These are phyloP conservation scores for Kwoniella botswanensis DNA, from an alignment of 768 basidiomycete species.

Conservation along the genomic window DNA sequence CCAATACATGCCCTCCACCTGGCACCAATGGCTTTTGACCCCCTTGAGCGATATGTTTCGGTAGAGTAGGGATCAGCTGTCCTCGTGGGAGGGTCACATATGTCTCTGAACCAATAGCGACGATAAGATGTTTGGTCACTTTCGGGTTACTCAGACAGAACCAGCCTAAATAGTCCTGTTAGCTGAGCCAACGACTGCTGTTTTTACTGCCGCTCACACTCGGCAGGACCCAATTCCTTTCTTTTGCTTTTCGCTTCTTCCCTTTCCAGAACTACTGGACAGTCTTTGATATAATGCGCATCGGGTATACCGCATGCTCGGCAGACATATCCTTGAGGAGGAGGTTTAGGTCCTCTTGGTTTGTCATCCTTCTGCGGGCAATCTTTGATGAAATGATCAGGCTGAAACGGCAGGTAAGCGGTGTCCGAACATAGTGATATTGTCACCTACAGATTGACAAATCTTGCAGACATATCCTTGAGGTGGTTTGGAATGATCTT, in stretches of 20 bases:
- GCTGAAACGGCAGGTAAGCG: constrained; percentile 58
- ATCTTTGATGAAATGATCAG: constrained; percentile 85
- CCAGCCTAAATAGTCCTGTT: constrained; percentile 68
- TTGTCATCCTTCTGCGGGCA: constrained; percentile 75
- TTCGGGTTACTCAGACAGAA: constrained; percentile 96
- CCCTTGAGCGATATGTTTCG: constrained; percentile 56
- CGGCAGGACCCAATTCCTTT: constrained; percentile 64
- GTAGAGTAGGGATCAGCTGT: constrained; percentile 77
- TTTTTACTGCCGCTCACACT: constrained; percentile 67
- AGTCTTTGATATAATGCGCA: constrained; percentile 84
- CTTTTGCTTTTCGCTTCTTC: constrained; percentile 59
- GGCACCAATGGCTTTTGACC: constrained; percentile 66
- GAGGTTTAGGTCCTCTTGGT: constrained; percentile 32
- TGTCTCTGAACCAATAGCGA: constrained; percentile 88
- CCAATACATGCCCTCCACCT: constrained; percentile 93
- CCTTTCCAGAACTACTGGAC: constrained; percentile 68
- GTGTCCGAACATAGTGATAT: background rate
- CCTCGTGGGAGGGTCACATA: constrained; percentile 97
- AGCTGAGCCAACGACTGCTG: constrained; percentile 14
- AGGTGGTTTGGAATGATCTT: constrained; percentile 63
- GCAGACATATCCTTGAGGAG: constrained; percentile 70
- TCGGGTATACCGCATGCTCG: constrained; percentile 82
- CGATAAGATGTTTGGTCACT: constrained; percentile 93
- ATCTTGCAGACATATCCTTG: constrained; percentile 86
- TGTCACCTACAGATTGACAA: constrained; percentile 68